Conservation (phyloP, 495 filamentous ascomycete species). For the Penicillium turbatum region DNA sequence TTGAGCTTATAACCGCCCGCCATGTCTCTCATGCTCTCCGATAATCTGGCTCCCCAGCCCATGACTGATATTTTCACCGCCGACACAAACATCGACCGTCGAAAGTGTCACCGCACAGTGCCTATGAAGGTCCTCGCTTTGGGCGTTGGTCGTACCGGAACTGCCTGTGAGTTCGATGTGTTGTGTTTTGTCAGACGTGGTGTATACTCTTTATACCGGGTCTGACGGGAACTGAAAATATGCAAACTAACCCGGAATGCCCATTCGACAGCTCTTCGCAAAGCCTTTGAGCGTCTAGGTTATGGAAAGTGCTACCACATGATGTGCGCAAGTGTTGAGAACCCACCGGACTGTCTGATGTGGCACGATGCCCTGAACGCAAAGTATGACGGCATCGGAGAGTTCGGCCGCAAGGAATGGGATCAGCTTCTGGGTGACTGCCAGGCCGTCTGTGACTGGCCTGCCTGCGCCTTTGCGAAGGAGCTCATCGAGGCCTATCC, state of each 20-base stretch:
- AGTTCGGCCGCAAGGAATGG: slow-evolving; percentile 61
- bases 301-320: slow-evolving; percentile 63
- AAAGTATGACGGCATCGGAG: slow-evolving; percentile 58
- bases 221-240: background rate
- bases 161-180: slow-evolving; percentile 50
- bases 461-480: slow-evolving; percentile 59
- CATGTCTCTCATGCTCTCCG: slow-evolving; percentile 43
- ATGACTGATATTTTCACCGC: slow-evolving; percentile 46
- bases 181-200: background rate
- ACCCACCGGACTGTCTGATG: slow-evolving; percentile 54
- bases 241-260: slow-evolving; percentile 9
- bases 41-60: slow-evolving; percentile 45
- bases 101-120: slow-evolving; percentile 58
- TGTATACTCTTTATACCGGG: background rate
- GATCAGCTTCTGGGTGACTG: slow-evolving; percentile 63
- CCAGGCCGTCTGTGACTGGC: slow-evolving; percentile 64
- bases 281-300: slow-evolving; percentile 56
- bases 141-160: slow-evolving; percentile 62
- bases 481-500: slow-evolving; percentile 67
- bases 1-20: slow-evolving; percentile 14
- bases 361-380: slow-evolving; percentile 64
- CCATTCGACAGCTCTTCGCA: slow-evolving; percentile 48
- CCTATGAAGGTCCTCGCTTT: slow-evolving; percentile 63
- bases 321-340: slow-evolving; percentile 59
- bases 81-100: slow-evolving; percentile 59